These are phyloP conservation scores for Vigna radiata DNA, from an alignment of 306 rosid species.

Conservation along the genomic window DNA sequence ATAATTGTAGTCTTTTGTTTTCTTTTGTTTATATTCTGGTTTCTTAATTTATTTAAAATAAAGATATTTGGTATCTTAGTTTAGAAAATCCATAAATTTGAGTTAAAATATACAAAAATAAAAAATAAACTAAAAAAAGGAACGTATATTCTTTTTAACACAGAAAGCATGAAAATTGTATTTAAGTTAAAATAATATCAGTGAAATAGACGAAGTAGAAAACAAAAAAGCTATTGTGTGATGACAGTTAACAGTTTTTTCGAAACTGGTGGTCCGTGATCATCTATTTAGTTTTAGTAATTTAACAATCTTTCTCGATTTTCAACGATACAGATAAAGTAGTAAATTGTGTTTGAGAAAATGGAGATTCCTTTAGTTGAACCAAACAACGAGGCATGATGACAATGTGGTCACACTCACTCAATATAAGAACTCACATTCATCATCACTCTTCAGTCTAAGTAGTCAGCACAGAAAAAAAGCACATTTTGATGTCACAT, in stretches of 20 bases:
- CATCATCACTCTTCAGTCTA: not conserved
- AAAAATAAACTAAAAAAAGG: too few relatives aligned
- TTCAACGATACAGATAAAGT: not conserved
- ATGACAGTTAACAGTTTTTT: not conserved
- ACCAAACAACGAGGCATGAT: not conserved
- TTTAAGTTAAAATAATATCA: not conserved
- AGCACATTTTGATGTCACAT: constrained; percentile 41
- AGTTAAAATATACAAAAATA: too few relatives aligned
- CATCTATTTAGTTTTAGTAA: not conserved
- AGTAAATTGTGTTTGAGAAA: not conserved
- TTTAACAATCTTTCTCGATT: constrained; percentile 14
- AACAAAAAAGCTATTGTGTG: not conserved
- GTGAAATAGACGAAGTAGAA: not conserved
- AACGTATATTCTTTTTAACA: too few relatives aligned
- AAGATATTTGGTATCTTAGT: too few relatives aligned
- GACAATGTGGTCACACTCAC: constrained; percentile 17
- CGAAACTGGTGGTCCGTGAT: constrained; percentile 14
- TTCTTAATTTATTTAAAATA: too few relatives aligned
- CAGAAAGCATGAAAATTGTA: too few relatives aligned
- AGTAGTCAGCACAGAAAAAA: constrained; percentile 38
- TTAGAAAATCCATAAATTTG: too few relatives aligned
- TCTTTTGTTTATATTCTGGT: too few relatives aligned
- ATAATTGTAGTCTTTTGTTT: too few relatives aligned
- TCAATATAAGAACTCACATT: not conserved
- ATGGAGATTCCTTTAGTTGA: constrained; percentile 25